Evolutionary conservation across 306 rosid genomes (phyloP).

Genomic region (Quercus wislizeni): DNA sequence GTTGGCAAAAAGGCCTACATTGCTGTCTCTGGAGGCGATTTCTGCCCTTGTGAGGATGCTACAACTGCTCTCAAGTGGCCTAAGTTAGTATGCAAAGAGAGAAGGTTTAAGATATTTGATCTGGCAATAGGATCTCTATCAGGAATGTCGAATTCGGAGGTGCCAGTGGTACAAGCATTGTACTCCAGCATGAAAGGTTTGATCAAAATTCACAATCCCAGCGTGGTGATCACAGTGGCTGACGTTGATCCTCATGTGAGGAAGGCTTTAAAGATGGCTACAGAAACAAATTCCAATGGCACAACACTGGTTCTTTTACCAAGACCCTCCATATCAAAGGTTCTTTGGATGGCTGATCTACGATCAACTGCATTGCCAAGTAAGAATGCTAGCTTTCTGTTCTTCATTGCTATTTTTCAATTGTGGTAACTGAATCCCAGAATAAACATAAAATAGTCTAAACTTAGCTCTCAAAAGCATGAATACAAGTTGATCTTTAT

Average conservation of each 20-base stretch:
- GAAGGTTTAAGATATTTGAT: conserved; percentile 87
- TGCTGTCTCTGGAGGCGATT: conserved; percentile 68
- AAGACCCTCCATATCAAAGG: conserved; percentile 59
- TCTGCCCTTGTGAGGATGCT: conserved; percentile 78
- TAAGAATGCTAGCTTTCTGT: conserved; percentile 35
- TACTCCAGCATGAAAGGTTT: conserved; percentile 91
- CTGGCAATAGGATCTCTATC: conserved; percentile 63
- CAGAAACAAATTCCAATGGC: conserved; percentile 50
- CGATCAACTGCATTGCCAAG: conserved; percentile 80
- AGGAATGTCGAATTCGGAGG: conserved; percentile 73
- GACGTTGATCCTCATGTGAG: conserved; percentile 65
- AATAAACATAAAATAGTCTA: not conserved
- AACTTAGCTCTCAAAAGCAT: too few species aligned
- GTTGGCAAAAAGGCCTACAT: conserved; percentile 83
- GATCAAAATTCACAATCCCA: conserved; percentile 83
- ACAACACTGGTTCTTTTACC: conserved; percentile 76
- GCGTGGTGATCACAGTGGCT: conserved; percentile 71
- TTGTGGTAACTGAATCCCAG: not conserved
- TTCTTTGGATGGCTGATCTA: conserved; percentile 97
- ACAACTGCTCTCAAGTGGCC: conserved; percentile 83
- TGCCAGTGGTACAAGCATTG: conserved; percentile 71
- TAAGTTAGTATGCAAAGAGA: conserved; percentile 63
- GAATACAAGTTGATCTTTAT: too few species aligned
- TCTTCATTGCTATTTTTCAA: not conserved
- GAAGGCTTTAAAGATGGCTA: conserved; percentile 87